phyloP scores from a whole-genome alignment of 768 basidiomycete species.

The Cantharellus anzutake region DNA sequence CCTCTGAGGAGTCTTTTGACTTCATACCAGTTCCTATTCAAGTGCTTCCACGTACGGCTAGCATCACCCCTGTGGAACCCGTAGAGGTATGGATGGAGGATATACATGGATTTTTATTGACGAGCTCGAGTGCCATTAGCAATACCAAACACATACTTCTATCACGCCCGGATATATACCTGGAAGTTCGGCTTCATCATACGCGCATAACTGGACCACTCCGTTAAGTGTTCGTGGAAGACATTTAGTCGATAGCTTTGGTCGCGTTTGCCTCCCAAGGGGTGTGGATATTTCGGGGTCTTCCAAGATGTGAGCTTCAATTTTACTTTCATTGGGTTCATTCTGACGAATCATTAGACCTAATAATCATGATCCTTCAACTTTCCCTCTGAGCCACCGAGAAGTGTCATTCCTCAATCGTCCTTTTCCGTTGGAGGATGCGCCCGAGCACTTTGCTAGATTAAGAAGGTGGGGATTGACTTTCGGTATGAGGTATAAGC shows the following conservation, averaged over 20 bases:
- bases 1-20: too few relatives aligned
- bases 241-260: slow-evolving; percentile 65
- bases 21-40: too few relatives aligned
- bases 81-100: too few relatives aligned
- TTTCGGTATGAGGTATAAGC: slow-evolving; percentile 35
- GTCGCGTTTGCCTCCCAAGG: slow-evolving; percentile 60
- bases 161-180: slow-evolving; percentile 13
- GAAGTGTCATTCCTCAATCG: slow-evolving; percentile 71
- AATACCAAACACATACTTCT: too few relatives aligned
- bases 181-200: slow-evolving; percentile 12
- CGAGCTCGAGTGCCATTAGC: too few relatives aligned
- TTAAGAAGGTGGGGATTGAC: slow-evolving; percentile 75
- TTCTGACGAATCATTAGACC: slow-evolving; percentile 28
- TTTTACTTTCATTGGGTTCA: slow-evolving; percentile 7
- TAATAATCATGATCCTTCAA: slow-evolving; percentile 40
- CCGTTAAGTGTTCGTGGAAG: slow-evolving; percentile 42
- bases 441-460: slow-evolving; percentile 63
- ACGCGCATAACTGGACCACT: slow-evolving; percentile 57
- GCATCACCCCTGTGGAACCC: too few relatives aligned
- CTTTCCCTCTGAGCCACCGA: slow-evolving; percentile 45
- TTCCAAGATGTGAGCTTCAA: slow-evolving; percentile 48
- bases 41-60: too few relatives aligned
- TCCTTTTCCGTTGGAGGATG: slow-evolving; percentile 82
- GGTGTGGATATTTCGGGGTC: slow-evolving; percentile 77
- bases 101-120: too few relatives aligned